Base-by-base conservation (phyloP, 139 green algal genomes). In the Yamagishiella unicocca region DNA sequence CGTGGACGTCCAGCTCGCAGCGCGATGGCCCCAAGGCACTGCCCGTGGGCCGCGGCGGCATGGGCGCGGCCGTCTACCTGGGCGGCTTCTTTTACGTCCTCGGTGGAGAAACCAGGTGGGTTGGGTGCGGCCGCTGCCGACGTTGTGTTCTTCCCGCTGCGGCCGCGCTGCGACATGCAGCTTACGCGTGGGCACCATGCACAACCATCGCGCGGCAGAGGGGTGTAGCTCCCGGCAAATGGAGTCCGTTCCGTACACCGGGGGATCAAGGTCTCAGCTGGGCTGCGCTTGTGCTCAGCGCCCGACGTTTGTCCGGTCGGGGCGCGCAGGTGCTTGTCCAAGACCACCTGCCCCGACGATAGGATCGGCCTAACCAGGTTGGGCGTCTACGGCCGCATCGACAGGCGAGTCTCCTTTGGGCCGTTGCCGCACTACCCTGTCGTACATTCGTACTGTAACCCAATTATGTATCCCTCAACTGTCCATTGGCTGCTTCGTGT, bases 31-130 rank as follows among this genome's bases (percentile, higher is more conserved):
- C 72, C 31, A 33, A 38, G 31, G 7, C 74, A 3, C 2, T 82
- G 46, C 74, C 46, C 0, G 46, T 68, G 42, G 35, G 43, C n/a
- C 74, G 50, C 35, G 74, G 74, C n/a, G 74, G 74, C 22, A 82
- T 68, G 74, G 50, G 74, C 35, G 8, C 31, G 2, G 74, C 46
- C 8, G 35, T 35, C 31, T 82, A 53, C 74, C 21, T 50, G 6
- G 10, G 50, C 2, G 31, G 10, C n/a, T 12, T 22, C 17, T 50
- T 82, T 22, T 68, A 35, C 31, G 6, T 82, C 50, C 31, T 68
- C 3, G 74, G 74, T 12, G 74, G 74, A 19, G 74, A 82, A 24
- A n/a, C 42, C 3, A 22, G 42, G 72, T 80, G 29, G 64, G 72
- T 25, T 35, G 58, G 29, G 58, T 27, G 22, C 6, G 14, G 6